Conservation (phyloP, 2,329 filamentous ascomycete genomes). For the Ascochyta rabiei region DNA sequence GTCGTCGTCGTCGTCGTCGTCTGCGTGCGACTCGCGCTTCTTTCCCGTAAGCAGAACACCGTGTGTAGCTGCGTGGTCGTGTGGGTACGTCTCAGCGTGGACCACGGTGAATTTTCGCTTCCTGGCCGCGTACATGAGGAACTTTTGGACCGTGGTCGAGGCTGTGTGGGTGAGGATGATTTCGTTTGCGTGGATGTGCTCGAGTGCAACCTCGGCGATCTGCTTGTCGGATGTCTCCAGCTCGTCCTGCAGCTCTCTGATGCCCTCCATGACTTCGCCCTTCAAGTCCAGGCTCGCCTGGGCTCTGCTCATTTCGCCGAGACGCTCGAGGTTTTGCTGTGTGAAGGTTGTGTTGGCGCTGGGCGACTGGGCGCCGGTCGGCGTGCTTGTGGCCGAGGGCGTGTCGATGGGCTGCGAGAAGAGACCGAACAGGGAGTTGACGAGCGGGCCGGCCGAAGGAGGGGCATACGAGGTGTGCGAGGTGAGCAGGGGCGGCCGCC, state of each 20-base stretch:
- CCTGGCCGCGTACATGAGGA: conserved; percentile 82
- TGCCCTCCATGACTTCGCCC: conserved; percentile 90
- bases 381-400: conserved; percentile 54
- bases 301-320: conserved; percentile 47
- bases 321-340: conserved; percentile 46
- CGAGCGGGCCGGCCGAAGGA: conserved; percentile 58
- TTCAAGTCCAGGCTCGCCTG: conserved; percentile 70
- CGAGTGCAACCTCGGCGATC: conserved; percentile 84
- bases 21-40: conserved; percentile 51
- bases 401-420: conserved; percentile 71
- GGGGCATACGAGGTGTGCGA: conserved; percentile 67
- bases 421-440: conserved; percentile 85
- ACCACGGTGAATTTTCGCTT: conserved; percentile 94
- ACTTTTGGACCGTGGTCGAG: conserved; percentile 84
- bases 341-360: conserved; percentile 49
- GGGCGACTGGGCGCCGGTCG: conserved; percentile 59
- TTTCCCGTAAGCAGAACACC: conserved; percentile 64
- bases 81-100: conserved; percentile 75
- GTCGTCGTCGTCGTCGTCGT: conserved; percentile 58
- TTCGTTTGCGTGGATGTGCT: conserved; percentile 92
- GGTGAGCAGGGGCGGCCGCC: conserved; percentile 66
- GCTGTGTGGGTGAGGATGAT: conserved; percentile 89
- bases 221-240: conserved; percentile 91
- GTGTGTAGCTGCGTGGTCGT: conserved; percentile 69
- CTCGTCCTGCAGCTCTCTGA: conserved; percentile 95